Percentiles rank a stretch among this genome's conserved stretches.
Conservation (phyloP, 2,329 filamentous ascomycete genomes). For the Arthrobotrys megalospora region DNA sequence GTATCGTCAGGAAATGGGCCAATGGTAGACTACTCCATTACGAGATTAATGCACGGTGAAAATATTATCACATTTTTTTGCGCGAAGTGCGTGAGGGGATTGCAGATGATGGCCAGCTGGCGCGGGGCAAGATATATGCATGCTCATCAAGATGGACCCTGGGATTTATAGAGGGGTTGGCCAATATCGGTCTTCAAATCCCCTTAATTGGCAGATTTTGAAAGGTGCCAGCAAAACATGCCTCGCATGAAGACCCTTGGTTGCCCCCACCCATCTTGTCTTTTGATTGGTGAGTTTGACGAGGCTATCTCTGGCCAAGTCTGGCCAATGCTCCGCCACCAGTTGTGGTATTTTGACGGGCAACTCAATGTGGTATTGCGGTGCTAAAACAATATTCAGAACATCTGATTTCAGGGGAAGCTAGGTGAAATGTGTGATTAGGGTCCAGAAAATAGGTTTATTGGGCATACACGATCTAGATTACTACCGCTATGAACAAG, state of each 20-base stretch:
- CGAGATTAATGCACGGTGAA: slow-evolving; percentile 1
- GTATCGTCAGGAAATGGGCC: not conserved
- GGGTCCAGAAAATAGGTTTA: no score
- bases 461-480: not conserved
- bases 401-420: not conserved
- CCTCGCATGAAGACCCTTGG: slow-evolving; percentile 23
- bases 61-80: slow-evolving; percentile 27
- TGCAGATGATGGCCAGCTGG: slow-evolving; percentile 24
- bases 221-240: slow-evolving; percentile 27
- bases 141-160: slow-evolving; percentile 13
- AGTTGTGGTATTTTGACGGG: slow-evolving; percentile 3
- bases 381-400: no score
- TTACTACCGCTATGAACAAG: not conserved
- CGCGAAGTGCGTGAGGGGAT: not conserved
- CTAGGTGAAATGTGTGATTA: no score
- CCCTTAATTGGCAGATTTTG: not conserved
- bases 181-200: not conserved
- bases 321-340: slow-evolving; percentile 3
- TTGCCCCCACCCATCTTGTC: slow-evolving; percentile 9
- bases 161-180: not conserved
- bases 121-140: slow-evolving; percentile 22
- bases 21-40: not conserved
- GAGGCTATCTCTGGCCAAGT: slow-evolving; percentile 6
- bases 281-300: slow-evolving; percentile 22
- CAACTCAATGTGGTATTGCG: not conserved